Conservation (phyloP, 2,329 filamentous ascomycete genomes). For the Diaporthe caulivora region DNA sequence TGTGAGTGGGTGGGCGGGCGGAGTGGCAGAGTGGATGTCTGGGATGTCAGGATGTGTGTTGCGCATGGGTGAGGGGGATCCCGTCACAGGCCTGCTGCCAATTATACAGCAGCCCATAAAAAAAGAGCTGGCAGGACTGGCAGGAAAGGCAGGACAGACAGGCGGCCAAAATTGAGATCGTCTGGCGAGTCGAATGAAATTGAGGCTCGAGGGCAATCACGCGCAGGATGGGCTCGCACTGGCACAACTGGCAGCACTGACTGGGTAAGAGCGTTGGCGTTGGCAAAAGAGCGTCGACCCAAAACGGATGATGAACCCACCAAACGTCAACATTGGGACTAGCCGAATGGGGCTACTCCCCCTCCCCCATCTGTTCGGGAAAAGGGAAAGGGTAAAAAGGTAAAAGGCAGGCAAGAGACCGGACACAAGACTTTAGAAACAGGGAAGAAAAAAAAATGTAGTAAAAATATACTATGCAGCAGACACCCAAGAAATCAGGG, state of each 20-base stretch:
- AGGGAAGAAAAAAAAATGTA: neutral
- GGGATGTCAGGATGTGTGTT: neutral
- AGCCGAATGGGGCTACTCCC: neutral
- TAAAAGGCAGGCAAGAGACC: neutral
- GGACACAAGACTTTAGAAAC: neutral
- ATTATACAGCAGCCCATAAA: neutral
- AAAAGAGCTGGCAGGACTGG: neutral
- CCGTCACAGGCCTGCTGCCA: slow-evolving; percentile 9
- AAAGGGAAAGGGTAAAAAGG: neutral
- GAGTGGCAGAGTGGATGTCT: too few species aligned
- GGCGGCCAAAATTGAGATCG: slow-evolving; percentile 30
- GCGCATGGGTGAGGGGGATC: neutral
- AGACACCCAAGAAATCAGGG: slow-evolving; percentile 4
- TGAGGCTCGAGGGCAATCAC: neutral
- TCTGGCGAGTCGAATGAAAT: slow-evolving; percentile 8
- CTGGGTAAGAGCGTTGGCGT: neutral
- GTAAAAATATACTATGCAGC: neutral
- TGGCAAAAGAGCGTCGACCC: neutral
- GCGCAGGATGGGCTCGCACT: neutral
- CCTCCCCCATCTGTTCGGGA: neutral
- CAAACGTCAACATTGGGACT: neutral
- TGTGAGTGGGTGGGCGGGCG: too few species aligned
- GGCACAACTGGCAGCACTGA: neutral
- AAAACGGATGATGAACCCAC: neutral
- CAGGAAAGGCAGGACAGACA: neutral